Evolutionary conservation across 192 early-diverging fungal species (phyloP).

Genomic region (Spizellomyces sp.): DNA sequence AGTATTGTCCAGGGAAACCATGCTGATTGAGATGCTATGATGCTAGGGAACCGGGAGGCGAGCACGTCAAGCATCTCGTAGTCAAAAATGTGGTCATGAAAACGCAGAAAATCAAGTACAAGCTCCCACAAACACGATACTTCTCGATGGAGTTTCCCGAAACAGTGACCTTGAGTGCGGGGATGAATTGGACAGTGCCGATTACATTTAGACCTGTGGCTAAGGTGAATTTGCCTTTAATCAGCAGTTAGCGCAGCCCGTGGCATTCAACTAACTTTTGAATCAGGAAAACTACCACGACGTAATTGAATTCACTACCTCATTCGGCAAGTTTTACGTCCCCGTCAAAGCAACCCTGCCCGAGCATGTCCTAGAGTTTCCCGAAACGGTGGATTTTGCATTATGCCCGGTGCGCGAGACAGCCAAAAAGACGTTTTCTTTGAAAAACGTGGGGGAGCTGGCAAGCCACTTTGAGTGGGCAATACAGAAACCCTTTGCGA

Average conservation of each 20-base stretch:
- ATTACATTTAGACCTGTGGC: conserved; percentile 61
- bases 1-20: background rate
- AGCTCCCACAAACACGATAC: conserved; percentile 57
- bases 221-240: conserved; percentile 39
- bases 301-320: conserved; percentile 55
- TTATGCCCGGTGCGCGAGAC: conserved; percentile 56
- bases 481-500: conserved; percentile 45
- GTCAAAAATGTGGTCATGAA: conserved; percentile 65
- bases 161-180: conserved; percentile 57
- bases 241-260: background rate
- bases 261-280: background rate
- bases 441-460: conserved; percentile 55
- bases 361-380: conserved; percentile 56
- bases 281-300: conserved; percentile 55
- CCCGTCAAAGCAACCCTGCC: conserved; percentile 56
- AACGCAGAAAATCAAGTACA: conserved; percentile 64
- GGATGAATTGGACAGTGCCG: conserved; percentile 61
- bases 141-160: conserved; percentile 66
- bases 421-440: conserved; percentile 39
- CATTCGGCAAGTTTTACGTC: conserved; percentile 58
- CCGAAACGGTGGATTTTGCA: conserved; percentile 47
- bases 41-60: conserved; percentile 61
- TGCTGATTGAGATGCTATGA: background rate
- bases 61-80: conserved; percentile 51
- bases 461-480: conserved; percentile 54